These are phyloP conservation scores for Phytophthora multivora DNA, from an alignment of 352 stramenopile genomes.

Conservation along the genomic window DNA sequence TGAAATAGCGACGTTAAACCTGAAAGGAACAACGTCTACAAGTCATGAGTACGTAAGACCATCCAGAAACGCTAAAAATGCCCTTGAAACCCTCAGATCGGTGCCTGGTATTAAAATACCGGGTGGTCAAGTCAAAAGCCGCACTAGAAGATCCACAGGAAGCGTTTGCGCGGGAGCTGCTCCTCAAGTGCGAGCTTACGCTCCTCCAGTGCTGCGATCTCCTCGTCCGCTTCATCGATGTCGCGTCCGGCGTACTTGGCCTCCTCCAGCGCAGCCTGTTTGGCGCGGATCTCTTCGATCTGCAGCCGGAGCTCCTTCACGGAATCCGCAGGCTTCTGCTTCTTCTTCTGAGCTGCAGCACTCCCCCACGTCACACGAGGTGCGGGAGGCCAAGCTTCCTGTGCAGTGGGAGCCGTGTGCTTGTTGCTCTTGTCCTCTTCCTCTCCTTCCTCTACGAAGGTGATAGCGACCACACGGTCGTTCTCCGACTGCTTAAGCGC, in stretches of 20 bases:
- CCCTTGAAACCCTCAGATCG: not conserved
- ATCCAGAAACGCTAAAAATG: constrained; percentile 1
- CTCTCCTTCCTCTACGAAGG: constrained; percentile 64
- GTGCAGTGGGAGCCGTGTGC: constrained; percentile 26
- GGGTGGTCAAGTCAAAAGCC: not conserved
- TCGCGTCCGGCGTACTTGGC: constrained; percentile 79
- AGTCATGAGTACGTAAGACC: not conserved
- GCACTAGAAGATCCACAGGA: constrained; percentile 81
- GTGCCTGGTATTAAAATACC: not conserved
- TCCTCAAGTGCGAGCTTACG: constrained; percentile 74
- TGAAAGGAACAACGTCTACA: constrained; percentile 1
- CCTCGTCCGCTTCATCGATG: constrained; percentile 80
- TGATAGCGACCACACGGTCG: constrained; percentile 66
- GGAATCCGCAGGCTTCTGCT: constrained; percentile 19
- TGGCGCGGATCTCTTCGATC: constrained; percentile 59
- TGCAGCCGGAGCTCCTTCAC: constrained; percentile 49
- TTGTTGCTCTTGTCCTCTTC: constrained; percentile 23
- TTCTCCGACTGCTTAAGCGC: constrained; percentile 51
- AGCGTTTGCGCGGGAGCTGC: constrained; percentile 75
- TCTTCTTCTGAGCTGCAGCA: constrained; percentile 30
- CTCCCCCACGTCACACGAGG: constrained; percentile 61
- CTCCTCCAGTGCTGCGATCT: constrained; percentile 69
- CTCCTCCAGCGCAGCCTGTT: constrained; percentile 68
- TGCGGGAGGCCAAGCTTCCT: constrained; percentile 48
- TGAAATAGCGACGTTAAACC: not conserved